Base-by-base conservation (phyloP, 306 rosid species). In the Biancaea sappan region DNA sequence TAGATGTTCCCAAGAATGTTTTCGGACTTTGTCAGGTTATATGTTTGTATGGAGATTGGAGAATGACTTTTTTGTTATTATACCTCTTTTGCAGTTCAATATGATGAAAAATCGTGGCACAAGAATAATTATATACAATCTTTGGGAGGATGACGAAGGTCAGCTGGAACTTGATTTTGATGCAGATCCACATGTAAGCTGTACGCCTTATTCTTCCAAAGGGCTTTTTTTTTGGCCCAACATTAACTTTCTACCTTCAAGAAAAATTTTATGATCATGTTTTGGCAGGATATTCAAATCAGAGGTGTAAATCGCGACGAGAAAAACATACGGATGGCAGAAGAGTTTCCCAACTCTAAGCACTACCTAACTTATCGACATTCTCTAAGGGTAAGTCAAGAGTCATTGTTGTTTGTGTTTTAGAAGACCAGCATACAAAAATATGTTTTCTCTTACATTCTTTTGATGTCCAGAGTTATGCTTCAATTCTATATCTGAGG, bases 61-160 rank as follows among this genome's bases (percentile, higher is more conserved):
- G n/a, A n/a, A n/a, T n/a, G n/a, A n/a, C n/a, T n/a, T n/a, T n/a
- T n/a, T n/a, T n/a, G n/a, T n/a, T n/a, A n/a, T n/a, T n/a, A n/a
- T n/a, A n/a, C n/a, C n/a, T n/a, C n/a, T n/a, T n/a, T 79, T 74
- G 43, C 78, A 95, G 99, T 95, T 95, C 74, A 78, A 77, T 71
- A 34, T 78, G 78, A 80, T 92, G 84, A 86, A 89, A 77, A 84
- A 74, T 68, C 92, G 81, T 34, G 99, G 99, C 18, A 92, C 99
- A 19, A 91, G 96, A 16, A 86, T 95, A 73, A 82, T 92, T 62
- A 95, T 95, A 81, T 95, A 90, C 86, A 95, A 92, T 59, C 93
- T 92, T 60, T 95, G 99, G 99, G 99, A 95, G 87, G 99, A 95
- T 72, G 99, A 92, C 77, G 90, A 92, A 85, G 98, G 96, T 73